Conservation (phyloP, 345 rosid species). For the Citrus glauca region DNA sequence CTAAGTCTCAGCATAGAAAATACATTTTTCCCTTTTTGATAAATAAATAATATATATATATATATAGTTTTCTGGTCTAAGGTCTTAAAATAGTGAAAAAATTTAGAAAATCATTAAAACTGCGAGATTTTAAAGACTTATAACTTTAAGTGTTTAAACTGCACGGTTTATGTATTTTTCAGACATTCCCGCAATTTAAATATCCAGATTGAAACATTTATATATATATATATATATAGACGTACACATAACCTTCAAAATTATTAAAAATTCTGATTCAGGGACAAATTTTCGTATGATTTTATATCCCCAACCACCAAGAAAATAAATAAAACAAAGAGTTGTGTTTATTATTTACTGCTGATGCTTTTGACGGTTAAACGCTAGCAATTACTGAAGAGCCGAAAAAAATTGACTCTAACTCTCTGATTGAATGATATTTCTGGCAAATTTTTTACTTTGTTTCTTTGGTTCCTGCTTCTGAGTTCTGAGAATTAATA, state of each 20-base stretch:
- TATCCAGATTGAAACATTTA: too few species aligned
- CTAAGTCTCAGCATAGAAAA: background rate
- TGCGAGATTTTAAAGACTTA: fast-evolving
- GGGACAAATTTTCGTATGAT: background rate
- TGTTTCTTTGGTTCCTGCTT: background rate
- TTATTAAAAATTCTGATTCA: background rate
- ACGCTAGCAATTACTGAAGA: background rate
- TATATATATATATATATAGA: too few species aligned
- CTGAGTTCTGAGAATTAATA: background rate
- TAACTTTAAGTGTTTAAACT: too few species aligned
- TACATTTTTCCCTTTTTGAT: background rate
- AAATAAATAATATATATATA: too few species aligned
- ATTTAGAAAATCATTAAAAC: fast-evolving
- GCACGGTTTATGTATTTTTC: fast-evolving
- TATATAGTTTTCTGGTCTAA: too few species aligned
- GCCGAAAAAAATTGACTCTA: background rate
- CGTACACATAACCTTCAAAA: background rate
- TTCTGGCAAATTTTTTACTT: background rate
- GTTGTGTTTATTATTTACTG: background rate
- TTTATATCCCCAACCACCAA: background rate
- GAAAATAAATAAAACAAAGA: background rate
- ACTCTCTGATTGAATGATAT: background rate
- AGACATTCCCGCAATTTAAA: too few species aligned
- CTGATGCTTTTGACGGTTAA: background rate
- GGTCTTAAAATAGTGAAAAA: too few species aligned